A percentile compares a stretch with the other conserved stretches of the same genome.
Evolutionary conservation across 2,329 filamentous ascomycete genomes (phyloP).

Genomic region (Talaromyces verruculosus): DNA sequence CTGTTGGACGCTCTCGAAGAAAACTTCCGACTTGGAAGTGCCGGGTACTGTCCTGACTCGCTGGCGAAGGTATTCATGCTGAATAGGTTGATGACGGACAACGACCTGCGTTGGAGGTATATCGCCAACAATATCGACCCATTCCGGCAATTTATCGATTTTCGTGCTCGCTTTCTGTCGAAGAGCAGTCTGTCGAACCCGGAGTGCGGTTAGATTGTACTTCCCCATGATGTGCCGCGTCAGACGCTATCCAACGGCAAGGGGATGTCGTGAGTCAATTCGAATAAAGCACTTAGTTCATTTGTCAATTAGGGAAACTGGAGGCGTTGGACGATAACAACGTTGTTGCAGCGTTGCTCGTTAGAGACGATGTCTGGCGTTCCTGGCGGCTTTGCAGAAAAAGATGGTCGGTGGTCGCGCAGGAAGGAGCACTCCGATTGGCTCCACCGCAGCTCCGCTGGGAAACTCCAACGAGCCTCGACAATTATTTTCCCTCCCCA

Average conservation of each 20-base stretch:
- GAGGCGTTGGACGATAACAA: not conserved
- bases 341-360: not conserved
- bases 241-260: not conserved
- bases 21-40: conserved; percentile 34
- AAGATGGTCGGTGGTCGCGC: conserved; percentile 33
- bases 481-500: not conserved
- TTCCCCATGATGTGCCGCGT: conserved; percentile 42
- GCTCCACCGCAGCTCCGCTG: conserved; percentile 36
- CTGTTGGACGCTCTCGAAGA: conserved; percentile 38
- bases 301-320: not conserved
- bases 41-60: conserved; percentile 36
- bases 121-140: conserved; percentile 58
- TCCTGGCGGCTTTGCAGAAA: conserved; percentile 27
- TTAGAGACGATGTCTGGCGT: not conserved
- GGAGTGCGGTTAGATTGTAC: conserved; percentile 48
- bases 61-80: conserved; percentile 44
- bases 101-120: conserved; percentile 62
- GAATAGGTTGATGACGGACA: conserved; percentile 56
- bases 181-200: conserved; percentile 46
- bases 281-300: not conserved
- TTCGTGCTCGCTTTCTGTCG: conserved; percentile 40
- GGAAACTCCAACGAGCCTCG: conserved; percentile 20
- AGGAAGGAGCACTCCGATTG: conserved; percentile 40
- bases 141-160: conserved; percentile 43
- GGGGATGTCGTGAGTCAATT: not conserved